Percentiles rank a stretch among this genome's conserved stretches.
These are phyloP conservation scores for Lactarius sanguifluus DNA, from an alignment of 768 basidiomycete genomes.

Conservation along the genomic window DNA sequence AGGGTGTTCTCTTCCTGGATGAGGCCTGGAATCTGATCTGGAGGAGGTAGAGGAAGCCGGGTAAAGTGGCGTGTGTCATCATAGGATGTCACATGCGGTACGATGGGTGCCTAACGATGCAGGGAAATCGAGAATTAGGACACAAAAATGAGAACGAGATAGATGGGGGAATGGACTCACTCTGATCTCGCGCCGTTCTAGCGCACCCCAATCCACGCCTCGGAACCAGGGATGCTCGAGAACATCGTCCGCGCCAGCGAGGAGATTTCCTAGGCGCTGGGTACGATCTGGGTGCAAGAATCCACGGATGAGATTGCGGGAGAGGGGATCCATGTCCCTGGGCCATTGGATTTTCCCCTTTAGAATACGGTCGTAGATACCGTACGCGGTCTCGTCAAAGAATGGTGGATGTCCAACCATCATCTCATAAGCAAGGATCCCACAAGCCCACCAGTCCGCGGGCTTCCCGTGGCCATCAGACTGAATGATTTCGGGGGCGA, in stretches of 20 bases:
- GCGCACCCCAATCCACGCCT: constrained; percentile 89
- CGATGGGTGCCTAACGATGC: constrained; percentile 69
- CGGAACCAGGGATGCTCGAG: constrained; percentile 93
- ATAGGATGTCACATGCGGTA: constrained; percentile 73
- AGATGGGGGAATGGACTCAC: constrained; percentile 45
- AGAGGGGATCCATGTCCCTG: constrained; percentile 83
- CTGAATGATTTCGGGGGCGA: constrained; percentile 97
- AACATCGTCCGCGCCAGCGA: constrained; percentile 88
- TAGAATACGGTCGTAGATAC: constrained; percentile 97
- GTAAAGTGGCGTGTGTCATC: constrained; percentile 89
- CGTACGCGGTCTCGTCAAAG: constrained; percentile 96
- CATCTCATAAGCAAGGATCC: constrained; percentile 98
- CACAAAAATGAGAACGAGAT: neutral
- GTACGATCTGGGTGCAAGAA: constrained; percentile 91
- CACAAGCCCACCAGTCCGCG: constrained; percentile 99
- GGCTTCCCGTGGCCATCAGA: constrained; percentile 98
- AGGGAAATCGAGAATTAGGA: constrained; percentile 8
- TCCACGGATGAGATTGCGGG: constrained; percentile 82
- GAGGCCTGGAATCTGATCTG: constrained; percentile 81
- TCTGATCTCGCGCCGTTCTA: constrained; percentile 83
- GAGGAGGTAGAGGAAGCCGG: constrained; percentile 69
- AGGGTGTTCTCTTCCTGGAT: constrained; percentile 44
- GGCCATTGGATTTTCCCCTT: constrained; percentile 89
- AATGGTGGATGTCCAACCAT: constrained; percentile 98
- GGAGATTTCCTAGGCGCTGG: constrained; percentile 90